Percentiles rank a stretch among this genome's conserved stretches.
Evolutionary conservation across 2,329 filamentous ascomycete genomes (phyloP).

Genomic region (Aureobasidium sp.): DNA sequence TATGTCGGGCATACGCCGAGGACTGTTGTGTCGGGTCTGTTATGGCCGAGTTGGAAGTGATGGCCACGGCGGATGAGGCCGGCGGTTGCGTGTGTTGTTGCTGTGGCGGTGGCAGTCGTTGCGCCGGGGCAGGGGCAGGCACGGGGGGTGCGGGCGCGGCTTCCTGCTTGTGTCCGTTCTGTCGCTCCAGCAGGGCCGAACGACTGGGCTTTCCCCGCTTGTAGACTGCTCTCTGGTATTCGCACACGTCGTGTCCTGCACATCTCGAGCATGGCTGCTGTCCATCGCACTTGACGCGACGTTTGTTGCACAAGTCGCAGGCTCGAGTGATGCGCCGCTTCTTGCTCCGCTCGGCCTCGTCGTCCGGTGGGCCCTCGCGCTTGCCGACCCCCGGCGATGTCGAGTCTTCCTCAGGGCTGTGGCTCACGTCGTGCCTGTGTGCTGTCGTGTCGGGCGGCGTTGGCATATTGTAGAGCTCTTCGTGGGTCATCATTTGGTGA

Average conservation of each 20-base stretch:
- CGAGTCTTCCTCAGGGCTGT: slow-evolving; percentile 7
- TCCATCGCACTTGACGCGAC: slow-evolving; percentile 12
- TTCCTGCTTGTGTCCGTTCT: slow-evolving; percentile 15
- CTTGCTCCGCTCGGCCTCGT: slow-evolving; percentile 9
- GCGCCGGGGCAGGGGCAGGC: background rate
- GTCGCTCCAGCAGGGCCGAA: slow-evolving; percentile 11
- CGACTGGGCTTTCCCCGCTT: slow-evolving; percentile 16
- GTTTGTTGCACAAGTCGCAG: slow-evolving; percentile 16
- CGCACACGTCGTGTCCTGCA: slow-evolving; percentile 12
- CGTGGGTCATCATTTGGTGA: background rate
- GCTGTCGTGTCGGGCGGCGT: slow-evolving; percentile 3
- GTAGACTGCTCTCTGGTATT: slow-evolving; percentile 13
- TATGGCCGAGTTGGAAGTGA: background rate
- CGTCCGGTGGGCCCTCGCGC: slow-evolving; percentile 1
- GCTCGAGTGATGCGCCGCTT: slow-evolving; percentile 14
- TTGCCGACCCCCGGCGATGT: slow-evolving; percentile 4
- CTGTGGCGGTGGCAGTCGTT: background rate
- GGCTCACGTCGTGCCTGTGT: background rate
- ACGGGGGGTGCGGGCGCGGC: slow-evolving; percentile 3
- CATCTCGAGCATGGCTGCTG: slow-evolving; percentile 14
- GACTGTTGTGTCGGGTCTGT: background rate
- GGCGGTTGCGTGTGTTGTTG: background rate
- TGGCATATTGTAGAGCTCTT: background rate
- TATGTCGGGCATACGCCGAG: background rate
- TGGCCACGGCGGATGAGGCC: background rate